phyloP scores from a whole-genome alignment of 441 rosid species.

The Brassica hybrid region DNA sequence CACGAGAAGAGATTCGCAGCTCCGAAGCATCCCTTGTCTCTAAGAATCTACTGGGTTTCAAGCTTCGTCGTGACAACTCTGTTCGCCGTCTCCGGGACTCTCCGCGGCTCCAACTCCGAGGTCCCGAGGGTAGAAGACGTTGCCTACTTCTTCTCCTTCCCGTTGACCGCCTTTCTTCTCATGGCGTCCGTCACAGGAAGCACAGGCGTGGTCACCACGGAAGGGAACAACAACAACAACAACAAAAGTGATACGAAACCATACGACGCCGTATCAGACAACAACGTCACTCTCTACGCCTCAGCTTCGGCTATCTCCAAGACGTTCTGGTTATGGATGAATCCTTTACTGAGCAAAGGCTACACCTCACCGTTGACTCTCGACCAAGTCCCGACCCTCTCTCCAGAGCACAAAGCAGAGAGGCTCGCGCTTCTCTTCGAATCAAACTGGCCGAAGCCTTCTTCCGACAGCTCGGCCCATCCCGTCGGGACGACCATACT shows the following conservation, averaged over 20 bases:
- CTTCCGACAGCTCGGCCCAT: constrained; percentile 54
- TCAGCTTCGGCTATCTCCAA: too few relatives aligned
- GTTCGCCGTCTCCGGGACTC: constrained; percentile 59
- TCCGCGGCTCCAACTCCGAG: constrained; percentile 45
- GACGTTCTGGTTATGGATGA: too few relatives aligned
- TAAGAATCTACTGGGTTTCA: constrained; percentile 72
- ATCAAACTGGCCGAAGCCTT: constrained; percentile 75
- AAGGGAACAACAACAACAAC: not conserved
- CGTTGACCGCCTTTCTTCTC: constrained; percentile 63
- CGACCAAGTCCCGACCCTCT: constrained; percentile 72
- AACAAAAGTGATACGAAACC: constrained; percentile 35
- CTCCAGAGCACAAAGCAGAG: constrained; percentile 82
- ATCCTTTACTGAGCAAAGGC: constrained; percentile 78
- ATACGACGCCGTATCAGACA: constrained; percentile 25
- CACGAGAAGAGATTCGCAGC: constrained; percentile 81
- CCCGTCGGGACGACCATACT: constrained; percentile 80
- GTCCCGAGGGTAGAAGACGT: constrained; percentile 57
- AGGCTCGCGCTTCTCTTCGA: constrained; percentile 66
- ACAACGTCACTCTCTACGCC: too few relatives aligned
- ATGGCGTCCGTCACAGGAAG: constrained; percentile 64
- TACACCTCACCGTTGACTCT: constrained; percentile 75
- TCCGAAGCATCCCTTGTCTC: constrained; percentile 60
- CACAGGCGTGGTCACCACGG: constrained; percentile 56
- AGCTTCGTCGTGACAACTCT: constrained; percentile 50
- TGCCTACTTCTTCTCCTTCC: constrained; percentile 56